These are phyloP conservation scores for Rhynchospora breviuscula DNA, from an alignment of 176 grass and related monocot species.

Conservation along the genomic window DNA sequence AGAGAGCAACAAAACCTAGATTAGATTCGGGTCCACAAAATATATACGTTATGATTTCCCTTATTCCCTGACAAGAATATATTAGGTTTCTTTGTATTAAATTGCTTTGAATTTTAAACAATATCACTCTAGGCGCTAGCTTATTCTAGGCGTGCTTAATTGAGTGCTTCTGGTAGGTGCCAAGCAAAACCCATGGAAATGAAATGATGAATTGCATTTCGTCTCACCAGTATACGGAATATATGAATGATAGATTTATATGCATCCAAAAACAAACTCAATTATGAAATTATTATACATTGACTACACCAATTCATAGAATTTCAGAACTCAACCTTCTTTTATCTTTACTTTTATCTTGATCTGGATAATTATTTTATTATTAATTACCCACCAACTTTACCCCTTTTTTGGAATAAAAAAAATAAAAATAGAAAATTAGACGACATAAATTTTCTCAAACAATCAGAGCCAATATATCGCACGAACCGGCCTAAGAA, in stretches of 20 bases:
- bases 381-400: no score
- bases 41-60: background rate
- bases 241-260: background rate
- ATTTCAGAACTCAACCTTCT: no score
- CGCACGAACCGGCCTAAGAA: no score
- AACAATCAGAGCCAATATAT: no score
- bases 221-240: background rate
- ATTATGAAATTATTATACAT: background rate
- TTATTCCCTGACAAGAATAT: slow-evolving; percentile 4
- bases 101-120: slow-evolving; percentile 6
- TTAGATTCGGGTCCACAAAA: background rate
- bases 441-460: no score
- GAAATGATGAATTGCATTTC: background rate
- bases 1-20: background rate
- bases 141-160: background rate
- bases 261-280: background rate
- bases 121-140: background rate
- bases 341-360: no score
- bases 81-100: background rate
- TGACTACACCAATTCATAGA: background rate
- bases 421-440: no score
- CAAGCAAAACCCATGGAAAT: background rate
- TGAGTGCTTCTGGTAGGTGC: background rate
- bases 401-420: no score
- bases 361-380: no score